These are phyloP conservation scores for Ceratobasidium sp. DNA, from an alignment of 1,284 basidiomycete genomes.

Conservation along the genomic window DNA sequence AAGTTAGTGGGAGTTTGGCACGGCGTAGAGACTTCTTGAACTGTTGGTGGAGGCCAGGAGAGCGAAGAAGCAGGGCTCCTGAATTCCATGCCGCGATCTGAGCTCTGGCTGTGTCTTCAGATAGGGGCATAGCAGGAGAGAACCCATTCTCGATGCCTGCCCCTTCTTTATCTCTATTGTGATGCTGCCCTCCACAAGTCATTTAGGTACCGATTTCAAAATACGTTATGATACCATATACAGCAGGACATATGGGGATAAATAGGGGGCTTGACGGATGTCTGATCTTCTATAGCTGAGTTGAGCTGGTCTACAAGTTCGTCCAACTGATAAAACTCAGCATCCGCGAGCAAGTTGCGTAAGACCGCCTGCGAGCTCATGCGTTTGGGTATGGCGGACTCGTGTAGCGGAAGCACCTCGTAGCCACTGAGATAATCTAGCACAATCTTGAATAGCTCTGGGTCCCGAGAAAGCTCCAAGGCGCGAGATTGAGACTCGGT, in stretches of 20 bases:
- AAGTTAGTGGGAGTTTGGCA: too few species aligned
- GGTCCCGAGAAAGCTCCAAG: background rate
- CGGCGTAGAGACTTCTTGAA: too few species aligned
- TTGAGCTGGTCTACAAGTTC: background rate
- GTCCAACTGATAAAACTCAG: background rate
- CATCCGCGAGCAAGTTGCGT: background rate
- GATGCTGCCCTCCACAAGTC: too few species aligned
- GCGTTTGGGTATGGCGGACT: background rate
- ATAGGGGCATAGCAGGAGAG: background rate
- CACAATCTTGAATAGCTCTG: constrained; percentile 14
- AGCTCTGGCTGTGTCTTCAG: background rate
- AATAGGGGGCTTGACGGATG: background rate
- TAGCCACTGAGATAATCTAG: constrained; percentile 13
- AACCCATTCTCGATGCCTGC: too few species aligned
- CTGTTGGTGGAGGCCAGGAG: too few species aligned
- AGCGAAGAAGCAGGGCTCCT: background rate
- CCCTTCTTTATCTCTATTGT: background rate
- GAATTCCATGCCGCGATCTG: background rate
- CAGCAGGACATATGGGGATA: too few species aligned
- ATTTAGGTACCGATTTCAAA: too few species aligned
- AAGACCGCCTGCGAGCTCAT: background rate
- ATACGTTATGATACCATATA: too few species aligned
- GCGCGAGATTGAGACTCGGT: background rate
- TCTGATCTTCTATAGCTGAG: background rate
- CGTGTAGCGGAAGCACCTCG: background rate